Evolutionary conservation across 768 basidiomycete genomes (phyloP).

Genomic region (Suillus cothurnatus): DNA sequence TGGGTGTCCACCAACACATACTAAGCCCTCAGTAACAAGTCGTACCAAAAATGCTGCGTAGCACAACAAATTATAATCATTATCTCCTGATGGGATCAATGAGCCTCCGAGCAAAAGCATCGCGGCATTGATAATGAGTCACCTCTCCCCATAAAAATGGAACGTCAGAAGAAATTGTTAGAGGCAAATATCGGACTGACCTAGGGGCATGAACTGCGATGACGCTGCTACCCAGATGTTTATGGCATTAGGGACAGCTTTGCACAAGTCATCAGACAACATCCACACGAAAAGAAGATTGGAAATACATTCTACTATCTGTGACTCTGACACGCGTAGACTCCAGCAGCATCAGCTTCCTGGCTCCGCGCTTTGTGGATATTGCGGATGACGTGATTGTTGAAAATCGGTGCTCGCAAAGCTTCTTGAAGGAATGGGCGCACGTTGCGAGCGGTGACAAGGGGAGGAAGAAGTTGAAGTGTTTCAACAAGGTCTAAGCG

Average conservation of each 20-base stretch:
- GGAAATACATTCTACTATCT: constrained; percentile 87
- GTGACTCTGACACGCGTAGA: constrained; percentile 84
- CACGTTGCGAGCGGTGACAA: constrained; percentile 84
- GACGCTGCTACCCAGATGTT: constrained; percentile 88
- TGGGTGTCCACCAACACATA: background rate
- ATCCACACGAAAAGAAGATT: constrained; percentile 3
- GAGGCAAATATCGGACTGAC: constrained; percentile 41
- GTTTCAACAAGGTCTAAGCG: constrained; percentile 83
- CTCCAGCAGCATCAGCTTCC: constrained; percentile 75
- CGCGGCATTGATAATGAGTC: constrained; percentile 95
- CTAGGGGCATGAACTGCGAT: constrained; percentile 91
- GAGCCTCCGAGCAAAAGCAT: constrained; percentile 67
- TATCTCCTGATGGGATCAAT: constrained; percentile 36
- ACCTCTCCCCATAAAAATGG: constrained; percentile 76
- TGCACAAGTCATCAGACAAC: constrained; percentile 8
- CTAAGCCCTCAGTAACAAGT: background rate
- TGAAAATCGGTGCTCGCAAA: constrained; percentile 65
- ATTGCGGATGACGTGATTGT: constrained; percentile 67
- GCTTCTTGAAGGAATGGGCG: constrained; percentile 75
- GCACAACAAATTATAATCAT: background rate
- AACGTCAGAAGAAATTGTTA: constrained; percentile 1
- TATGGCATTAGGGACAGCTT: constrained; percentile 96
- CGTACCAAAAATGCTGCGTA: background rate
- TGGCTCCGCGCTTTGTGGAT: constrained; percentile 73
- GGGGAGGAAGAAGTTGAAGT: constrained; percentile 84